Evolutionary conservation across 2,329 filamentous ascomycete species (phyloP).

Genomic region (Fusarium poae): DNA sequence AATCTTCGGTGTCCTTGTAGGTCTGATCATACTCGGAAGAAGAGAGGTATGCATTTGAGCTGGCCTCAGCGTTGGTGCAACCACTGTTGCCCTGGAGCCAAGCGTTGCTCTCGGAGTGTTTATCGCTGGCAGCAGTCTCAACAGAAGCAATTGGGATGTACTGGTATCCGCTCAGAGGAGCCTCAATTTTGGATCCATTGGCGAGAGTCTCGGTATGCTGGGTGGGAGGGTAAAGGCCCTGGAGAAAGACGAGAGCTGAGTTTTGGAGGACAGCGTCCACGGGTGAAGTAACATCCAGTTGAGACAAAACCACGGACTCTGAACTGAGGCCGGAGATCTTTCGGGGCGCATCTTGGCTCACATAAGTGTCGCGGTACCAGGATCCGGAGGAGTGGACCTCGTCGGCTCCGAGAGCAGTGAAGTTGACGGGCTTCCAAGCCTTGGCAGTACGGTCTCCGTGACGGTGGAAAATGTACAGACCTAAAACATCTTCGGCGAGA

Average conservation of each 20-base stretch:
- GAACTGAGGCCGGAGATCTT: conserved; percentile 76
- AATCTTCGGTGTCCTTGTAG: conserved; percentile 68
- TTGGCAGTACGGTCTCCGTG: conserved; percentile 92
- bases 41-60: conserved; percentile 67
- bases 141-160: conserved; percentile 80
- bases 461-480: conserved; percentile 87
- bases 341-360: conserved; percentile 68
- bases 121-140: conserved; percentile 64
- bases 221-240: conserved; percentile 87
- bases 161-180: conserved; percentile 85
- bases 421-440: conserved; percentile 73
- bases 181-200: conserved; percentile 75
- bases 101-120: conserved; percentile 66
- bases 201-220: conserved; percentile 72
- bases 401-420: conserved; percentile 84
- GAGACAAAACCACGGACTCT: conserved; percentile 74
- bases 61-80: conserved; percentile 67
- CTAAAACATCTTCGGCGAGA: conserved; percentile 77
- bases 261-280: conserved; percentile 82
- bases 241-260: conserved; percentile 83
- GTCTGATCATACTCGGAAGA: conserved; percentile 61
- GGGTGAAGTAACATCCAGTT: conserved; percentile 80
- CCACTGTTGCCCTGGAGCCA: conserved; percentile 72
- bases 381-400: conserved; percentile 79
- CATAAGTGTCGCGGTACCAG: conserved; percentile 83